Evolutionary conservation across 495 filamentous ascomycete species (phyloP), one percentile per base, ranked within the genome.

Genomic region (Hypoxylon perforatum): DNA sequence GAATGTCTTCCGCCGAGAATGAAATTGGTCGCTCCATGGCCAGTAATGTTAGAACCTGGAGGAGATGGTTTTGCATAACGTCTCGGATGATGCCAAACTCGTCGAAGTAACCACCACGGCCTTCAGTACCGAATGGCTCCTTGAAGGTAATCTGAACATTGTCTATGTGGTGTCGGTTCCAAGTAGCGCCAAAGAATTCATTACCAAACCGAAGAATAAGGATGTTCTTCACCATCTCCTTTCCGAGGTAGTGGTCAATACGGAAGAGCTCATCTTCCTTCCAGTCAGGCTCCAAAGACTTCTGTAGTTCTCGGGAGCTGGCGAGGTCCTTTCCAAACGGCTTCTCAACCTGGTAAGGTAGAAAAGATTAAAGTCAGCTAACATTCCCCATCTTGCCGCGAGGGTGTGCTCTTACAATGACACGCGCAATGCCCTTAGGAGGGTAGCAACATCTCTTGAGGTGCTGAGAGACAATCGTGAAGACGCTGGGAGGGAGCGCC

Each of bases 161-260:
- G 80, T 98, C 95, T 82, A 99, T 99, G 84, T 99, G 95, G 77
- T 97, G 94, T 58, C 95, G 88, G 83, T 97, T 98, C 96, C 96
- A 99, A 55, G 95, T 98, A 47, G 96, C 96, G 57, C 94, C 93
- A 71, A 99, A 96, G 85, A 99, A 98, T 73, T 97, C 93, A 80
- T 99, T 99, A 66, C 95, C 96, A 77, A 99, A 99, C 68, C 96
- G 87, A 63, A 99, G 88, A 69, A 99, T 97, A 54, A 99, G 87
- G 72, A 99, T 96, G 78, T 99, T 99, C 87, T 99, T 99, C 57
- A 99, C 96, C 96, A 99, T 99, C 84, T 99, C 96, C 87, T 99
- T 99, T 69, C 96, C 96, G 39, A 99, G 87, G 77, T 99, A 99
- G 82, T 99, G 96, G 77, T 99, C 96, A 73, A 99, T 99, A 73